phyloP scores from a whole-genome alignment of 2,329 filamentous ascomycete genomes.

The Apiospora arundinis region DNA sequence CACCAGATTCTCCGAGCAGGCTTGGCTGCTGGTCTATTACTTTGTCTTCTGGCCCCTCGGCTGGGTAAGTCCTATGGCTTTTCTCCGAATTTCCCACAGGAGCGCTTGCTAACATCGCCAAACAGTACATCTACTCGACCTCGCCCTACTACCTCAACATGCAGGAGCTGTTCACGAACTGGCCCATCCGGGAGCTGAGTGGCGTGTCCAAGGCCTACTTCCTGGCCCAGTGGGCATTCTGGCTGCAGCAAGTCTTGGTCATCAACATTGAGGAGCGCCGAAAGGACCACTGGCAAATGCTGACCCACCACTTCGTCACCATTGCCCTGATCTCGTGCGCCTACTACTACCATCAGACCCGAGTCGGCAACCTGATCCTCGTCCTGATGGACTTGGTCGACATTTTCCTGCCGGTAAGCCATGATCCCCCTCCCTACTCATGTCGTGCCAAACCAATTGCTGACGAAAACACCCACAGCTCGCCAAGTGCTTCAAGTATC shows the following conservation, averaged over 20 bases:
- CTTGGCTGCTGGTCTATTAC: conserved; percentile 89
- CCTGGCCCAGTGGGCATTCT: conserved; percentile 88
- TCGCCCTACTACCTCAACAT: conserved; percentile 82
- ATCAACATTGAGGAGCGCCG: conserved; percentile 93
- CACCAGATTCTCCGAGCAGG: conserved; percentile 91
- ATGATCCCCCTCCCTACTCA: not conserved
- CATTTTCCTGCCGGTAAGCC: conserved; percentile 79
- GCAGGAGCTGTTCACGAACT: conserved; percentile 80
- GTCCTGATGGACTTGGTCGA: conserved; percentile 95
- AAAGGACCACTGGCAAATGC: conserved; percentile 97
- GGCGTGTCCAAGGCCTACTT: conserved; percentile 87
- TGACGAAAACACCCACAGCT: conserved; percentile 54
- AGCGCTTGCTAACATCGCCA: conserved; percentile 1
- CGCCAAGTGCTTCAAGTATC: conserved; percentile 93
- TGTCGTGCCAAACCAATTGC: not conserved
- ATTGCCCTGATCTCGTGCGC: conserved; percentile 79
- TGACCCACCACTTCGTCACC: conserved; percentile 92
- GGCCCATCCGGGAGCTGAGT: conserved; percentile 78
- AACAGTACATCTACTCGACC: conserved; percentile 78
- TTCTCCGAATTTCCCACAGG: not conserved
- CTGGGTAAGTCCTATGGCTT: conserved; percentile 64
- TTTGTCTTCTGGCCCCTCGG: conserved; percentile 81
- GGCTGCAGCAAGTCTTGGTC: conserved; percentile 91
- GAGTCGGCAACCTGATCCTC: conserved; percentile 87
- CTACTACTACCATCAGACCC: conserved; percentile 86